phyloP scores from a whole-genome alignment of 306 rosid species.

The Acacia confusa region DNA sequence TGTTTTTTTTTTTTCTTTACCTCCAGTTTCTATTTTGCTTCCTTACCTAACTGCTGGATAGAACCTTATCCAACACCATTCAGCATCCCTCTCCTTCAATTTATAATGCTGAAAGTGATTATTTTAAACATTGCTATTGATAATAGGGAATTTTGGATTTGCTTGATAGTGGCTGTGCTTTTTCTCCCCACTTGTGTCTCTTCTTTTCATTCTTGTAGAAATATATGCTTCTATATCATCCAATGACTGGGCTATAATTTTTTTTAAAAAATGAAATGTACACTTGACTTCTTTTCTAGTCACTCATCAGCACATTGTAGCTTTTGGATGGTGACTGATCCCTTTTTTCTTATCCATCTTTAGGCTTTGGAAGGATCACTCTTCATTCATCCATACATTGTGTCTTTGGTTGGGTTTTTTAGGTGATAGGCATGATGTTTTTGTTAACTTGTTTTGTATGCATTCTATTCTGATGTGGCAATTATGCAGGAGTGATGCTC shows the following conservation, averaged over 20 bases:
- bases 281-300: neutral
- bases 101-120: constrained; percentile 2
- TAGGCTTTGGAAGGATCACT: neutral
- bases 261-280: neutral
- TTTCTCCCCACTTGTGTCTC: neutral
- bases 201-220: neutral
- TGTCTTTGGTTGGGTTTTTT: constrained; percentile 20
- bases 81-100: neutral
- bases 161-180: neutral
- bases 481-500: constrained; percentile 84
- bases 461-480: constrained; percentile 29
- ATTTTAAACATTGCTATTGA: neutral
- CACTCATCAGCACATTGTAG: constrained; percentile 16
- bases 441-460: constrained; percentile 14
- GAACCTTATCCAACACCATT: constrained; percentile 16
- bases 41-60: constrained; percentile 4
- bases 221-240: constrained; percentile 10
- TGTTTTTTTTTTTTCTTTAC: neutral
- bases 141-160: neutral
- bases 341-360: neutral
- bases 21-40: constrained; percentile 19
- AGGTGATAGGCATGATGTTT: constrained; percentile 4
- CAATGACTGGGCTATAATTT: neutral
- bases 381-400: constrained; percentile 8
- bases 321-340: constrained; percentile 18